Evolutionary conservation across 2,329 filamentous ascomycete species (phyloP).

Genomic region (Tolypocladium guangdongense): DNA sequence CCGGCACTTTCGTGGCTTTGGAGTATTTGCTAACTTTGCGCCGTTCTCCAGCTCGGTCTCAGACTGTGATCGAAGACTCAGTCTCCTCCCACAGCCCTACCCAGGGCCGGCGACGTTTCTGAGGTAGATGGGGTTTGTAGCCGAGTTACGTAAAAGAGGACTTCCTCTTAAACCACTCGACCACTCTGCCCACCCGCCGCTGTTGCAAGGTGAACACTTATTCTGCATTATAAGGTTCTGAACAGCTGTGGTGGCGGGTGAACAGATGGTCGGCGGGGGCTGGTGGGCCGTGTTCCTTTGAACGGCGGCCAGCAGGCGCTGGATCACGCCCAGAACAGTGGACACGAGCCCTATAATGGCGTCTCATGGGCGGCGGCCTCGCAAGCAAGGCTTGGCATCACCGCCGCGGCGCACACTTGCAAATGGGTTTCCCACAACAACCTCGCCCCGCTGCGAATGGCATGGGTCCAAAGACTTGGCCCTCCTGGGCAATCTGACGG

Average conservation of each 20-base stretch:
- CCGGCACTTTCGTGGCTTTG: slow-evolving; percentile 12
- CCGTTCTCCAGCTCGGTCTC: slow-evolving; percentile 9
- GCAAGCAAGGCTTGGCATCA: too few species aligned
- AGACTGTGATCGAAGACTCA: too few species aligned
- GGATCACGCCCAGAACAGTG: neutral
- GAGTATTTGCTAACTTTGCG: slow-evolving; percentile 15
- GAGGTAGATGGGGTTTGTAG: neutral
- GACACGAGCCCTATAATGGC: too few species aligned
- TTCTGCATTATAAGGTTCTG: neutral
- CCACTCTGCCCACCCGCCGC: neutral
- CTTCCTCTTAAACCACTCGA: neutral
- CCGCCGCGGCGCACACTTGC: neutral
- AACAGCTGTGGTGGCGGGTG: neutral
- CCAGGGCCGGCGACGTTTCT: slow-evolving; percentile 7
- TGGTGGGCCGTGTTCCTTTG: neutral
- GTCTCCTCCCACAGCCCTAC: too few species aligned
- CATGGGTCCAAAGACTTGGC: neutral
- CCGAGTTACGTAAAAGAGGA: neutral
- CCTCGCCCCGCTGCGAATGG: neutral
- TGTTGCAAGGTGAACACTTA: neutral
- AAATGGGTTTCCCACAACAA: neutral
- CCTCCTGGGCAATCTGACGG: neutral
- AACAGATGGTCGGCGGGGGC: neutral
- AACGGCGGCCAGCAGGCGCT: neutral
- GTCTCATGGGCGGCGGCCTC: too few species aligned